Conservation (phyloP, 768 basidiomycete species). For the Lentinula guzmanii region DNA sequence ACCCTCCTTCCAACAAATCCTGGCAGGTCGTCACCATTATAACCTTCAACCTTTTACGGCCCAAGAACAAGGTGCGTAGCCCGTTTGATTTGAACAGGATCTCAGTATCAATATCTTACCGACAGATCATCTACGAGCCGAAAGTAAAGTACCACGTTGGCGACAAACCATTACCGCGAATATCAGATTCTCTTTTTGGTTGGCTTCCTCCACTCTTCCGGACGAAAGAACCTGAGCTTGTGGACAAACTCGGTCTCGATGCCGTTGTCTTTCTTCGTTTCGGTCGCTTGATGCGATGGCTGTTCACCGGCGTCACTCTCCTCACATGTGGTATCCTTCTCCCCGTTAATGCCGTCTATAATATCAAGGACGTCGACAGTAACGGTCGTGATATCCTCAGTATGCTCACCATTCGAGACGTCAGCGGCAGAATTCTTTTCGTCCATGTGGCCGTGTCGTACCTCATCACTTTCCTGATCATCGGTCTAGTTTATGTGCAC, state of each 20-base stretch:
- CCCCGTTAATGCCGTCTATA: constrained; percentile 84
- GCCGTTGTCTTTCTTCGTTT: constrained; percentile 92
- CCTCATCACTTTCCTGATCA: constrained; percentile 67
- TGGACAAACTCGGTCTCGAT: constrained; percentile 87
- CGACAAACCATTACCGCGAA: constrained; percentile 70
- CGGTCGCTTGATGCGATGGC: constrained; percentile 72
- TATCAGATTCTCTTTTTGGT: constrained; percentile 77
- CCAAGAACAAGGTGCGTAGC: constrained; percentile 71
- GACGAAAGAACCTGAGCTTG: constrained; percentile 82
- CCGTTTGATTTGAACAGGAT: neutral
- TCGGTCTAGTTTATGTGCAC: constrained; percentile 65
- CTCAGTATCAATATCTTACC: neutral
- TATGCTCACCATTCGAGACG: constrained; percentile 84
- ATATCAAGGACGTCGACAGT: constrained; percentile 55
- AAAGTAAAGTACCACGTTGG: constrained; percentile 89
- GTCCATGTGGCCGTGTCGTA: constrained; percentile 84
- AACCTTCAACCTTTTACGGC: constrained; percentile 80
- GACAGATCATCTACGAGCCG: constrained; percentile 83
- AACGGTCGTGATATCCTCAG: constrained; percentile 57
- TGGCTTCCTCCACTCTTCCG: constrained; percentile 87
- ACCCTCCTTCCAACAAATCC: constrained; percentile 5
- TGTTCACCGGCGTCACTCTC: constrained; percentile 60
- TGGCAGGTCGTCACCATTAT: constrained; percentile 58
- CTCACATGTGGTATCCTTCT: constrained; percentile 71
- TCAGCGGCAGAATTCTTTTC: constrained; percentile 66